Evolutionary conservation across 306 rosid species (phyloP), one percentile per base, ranked within the genome.

Genomic region (Pyrus pyrifolia): DNA sequence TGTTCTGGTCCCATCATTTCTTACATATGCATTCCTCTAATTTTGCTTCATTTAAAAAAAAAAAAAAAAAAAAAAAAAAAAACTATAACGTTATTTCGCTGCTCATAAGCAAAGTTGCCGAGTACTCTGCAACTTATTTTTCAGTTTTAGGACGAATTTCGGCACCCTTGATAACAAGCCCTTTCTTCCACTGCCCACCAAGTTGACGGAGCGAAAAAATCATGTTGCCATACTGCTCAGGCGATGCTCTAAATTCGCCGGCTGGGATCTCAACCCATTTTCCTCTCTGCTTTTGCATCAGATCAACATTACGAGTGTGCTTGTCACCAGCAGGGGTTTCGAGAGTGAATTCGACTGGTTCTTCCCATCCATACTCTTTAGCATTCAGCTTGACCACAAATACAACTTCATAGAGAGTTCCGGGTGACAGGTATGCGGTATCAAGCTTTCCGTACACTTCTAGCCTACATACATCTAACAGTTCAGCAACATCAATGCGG

Each of bases 131-230:
- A 45, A 23, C 23, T 46, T 52, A 82, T 70, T 71, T 68, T 76
- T 14, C 1, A 38, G 9, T 38, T 38, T 86, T 87, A 44, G 97
- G 87, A 29, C 76, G 87, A 80, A 94, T 84, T 67, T 58, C 40
- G 67, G 89, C 70, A 2, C 91, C 97, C 85, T 82, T 86, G 80
- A 91, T 77, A 70, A 88, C 2, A 70, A 91, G 89, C 30, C 97
- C 97, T 3, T 59, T 77, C 88, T 91, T 94, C 97, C 98, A 90
- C 6, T 13, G n/a, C 40, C 87, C 91, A 70, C 79, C 73, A 9
- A 81, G 55, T 71, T 92, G 95, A 78, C 72, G 83, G 85, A 94
- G n/a, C 21, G 89, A 73, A 66, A 92, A 21, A 29, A 89, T 86
- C 38, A 90, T 83, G 46, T 87, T 76, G 1, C 92, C 93, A 10